phyloP scores from a whole-genome alignment of 179 eudicot species.

The Camellia oleifera region DNA sequence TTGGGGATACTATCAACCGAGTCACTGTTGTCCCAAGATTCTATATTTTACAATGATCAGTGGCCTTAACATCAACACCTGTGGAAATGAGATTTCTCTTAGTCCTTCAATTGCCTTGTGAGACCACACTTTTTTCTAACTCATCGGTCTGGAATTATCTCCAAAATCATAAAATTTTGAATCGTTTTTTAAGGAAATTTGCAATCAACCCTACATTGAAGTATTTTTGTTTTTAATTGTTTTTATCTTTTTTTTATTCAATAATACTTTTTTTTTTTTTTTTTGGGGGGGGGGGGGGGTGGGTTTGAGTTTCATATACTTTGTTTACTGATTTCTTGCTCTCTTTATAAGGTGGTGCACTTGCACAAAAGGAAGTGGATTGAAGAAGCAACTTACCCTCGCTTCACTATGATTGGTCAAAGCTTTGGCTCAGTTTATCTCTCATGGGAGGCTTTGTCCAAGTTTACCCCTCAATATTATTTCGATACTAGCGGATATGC shows the following conservation, averaged over 20 bases:
- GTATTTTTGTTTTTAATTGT: neutral
- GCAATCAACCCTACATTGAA: neutral
- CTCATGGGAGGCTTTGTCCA: constrained; percentile 85
- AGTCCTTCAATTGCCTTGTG: neutral
- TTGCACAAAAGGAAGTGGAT: constrained; percentile 88
- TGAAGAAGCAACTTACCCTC: constrained; percentile 90
- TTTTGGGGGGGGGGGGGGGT: no score
- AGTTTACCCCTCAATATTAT: constrained; percentile 71
- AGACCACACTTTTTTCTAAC: neutral
- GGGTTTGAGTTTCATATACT: constrained; percentile 7
- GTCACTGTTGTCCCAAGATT: neutral
- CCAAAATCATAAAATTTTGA: neutral
- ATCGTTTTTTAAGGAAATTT: neutral
- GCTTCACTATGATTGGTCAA: constrained; percentile 96
- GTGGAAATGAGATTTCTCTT: neutral
- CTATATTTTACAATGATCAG: neutral
- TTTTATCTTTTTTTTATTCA: neutral
- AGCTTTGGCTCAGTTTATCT: constrained; percentile 95
- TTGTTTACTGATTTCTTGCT: neutral
- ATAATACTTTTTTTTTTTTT: no score
- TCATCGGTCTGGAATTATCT: neutral
- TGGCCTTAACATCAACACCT: neutral
- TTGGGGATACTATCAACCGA: neutral
- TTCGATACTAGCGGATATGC: constrained; percentile 98
- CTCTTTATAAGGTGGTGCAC: constrained; percentile 68